These are phyloP conservation scores for Geosmithia flava DNA, from an alignment of 2,329 filamentous ascomycete genomes.

Conservation along the genomic window DNA sequence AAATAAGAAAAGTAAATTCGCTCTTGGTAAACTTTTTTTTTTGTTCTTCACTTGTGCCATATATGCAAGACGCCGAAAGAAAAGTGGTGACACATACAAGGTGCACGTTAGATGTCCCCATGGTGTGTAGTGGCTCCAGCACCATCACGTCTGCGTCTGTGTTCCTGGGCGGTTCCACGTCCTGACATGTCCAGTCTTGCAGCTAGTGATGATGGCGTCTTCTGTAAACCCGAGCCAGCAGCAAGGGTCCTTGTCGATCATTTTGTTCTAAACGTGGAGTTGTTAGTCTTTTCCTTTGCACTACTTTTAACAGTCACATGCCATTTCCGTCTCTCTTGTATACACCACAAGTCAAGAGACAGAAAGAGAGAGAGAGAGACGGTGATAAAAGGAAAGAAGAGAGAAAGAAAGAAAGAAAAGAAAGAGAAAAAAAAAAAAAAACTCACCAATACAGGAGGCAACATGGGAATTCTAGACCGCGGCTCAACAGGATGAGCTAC, in stretches of 20 bases:
- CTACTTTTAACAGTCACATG: too few relatives aligned
- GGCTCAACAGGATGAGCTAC: constrained; percentile 74
- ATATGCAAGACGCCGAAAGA: too few relatives aligned
- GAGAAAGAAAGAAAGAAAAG: neutral
- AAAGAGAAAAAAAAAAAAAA: neutral
- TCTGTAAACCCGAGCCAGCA: constrained; percentile 92
- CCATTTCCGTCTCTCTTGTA: too few relatives aligned
- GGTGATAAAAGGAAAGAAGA: too few relatives aligned
- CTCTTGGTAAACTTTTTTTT: too few relatives aligned
- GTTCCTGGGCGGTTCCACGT: constrained; percentile 6
- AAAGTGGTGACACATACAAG: too few relatives aligned
- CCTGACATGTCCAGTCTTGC: constrained; percentile 54
- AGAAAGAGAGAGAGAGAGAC: too few relatives aligned
- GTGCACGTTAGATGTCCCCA: too few relatives aligned
- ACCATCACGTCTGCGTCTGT: neutral
- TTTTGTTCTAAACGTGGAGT: constrained; percentile 49
- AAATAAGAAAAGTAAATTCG: too few relatives aligned
- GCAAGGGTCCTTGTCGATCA: constrained; percentile 74
- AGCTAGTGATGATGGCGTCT: constrained; percentile 84
- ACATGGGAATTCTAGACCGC: constrained; percentile 68
- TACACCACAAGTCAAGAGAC: too few relatives aligned
- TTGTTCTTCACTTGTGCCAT: too few relatives aligned
- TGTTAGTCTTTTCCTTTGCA: neutral
- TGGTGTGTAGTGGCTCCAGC: too few relatives aligned
- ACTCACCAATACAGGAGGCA: constrained; percentile 81